Evolutionary conservation across 805 yeast species (phyloP).

Genomic region (Candida palmyrensis): DNA sequence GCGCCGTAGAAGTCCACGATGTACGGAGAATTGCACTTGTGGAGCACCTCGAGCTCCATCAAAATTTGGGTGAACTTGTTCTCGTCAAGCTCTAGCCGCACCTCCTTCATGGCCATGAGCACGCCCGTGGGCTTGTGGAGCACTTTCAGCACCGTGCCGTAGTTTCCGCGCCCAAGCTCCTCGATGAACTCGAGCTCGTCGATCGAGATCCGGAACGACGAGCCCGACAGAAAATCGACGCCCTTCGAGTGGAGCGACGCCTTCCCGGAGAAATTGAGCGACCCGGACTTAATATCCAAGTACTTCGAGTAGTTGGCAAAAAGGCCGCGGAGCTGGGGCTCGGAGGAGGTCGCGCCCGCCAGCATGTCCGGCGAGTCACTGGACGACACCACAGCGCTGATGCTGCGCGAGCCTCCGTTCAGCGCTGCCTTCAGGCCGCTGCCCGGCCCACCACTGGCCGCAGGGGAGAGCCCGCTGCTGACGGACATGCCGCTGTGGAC

Average conservation of each 20-base stretch:
- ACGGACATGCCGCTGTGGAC: neutral
- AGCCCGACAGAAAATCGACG: conserved; percentile 83
- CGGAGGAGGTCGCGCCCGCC: conserved; percentile 7
- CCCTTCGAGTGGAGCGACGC: conserved; percentile 90
- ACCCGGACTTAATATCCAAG: conserved; percentile 88
- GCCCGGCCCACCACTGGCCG: conserved; percentile 1
- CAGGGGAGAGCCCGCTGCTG: conserved; percentile 2
- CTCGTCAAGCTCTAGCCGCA: conserved; percentile 87
- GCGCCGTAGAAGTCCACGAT: conserved; percentile 98
- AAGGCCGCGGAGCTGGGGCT: conserved; percentile 47
- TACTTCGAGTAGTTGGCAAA: conserved; percentile 85
- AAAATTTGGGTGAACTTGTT: conserved; percentile 89
- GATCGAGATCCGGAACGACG: conserved; percentile 77
- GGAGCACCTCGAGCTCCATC: conserved; percentile 93
- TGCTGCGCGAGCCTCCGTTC: no score
- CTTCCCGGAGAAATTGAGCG: conserved; percentile 88
- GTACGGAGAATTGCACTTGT: conserved; percentile 83
- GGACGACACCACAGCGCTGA: no score
- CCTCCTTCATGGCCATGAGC: conserved; percentile 96
- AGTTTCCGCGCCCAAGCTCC: conserved; percentile 93
- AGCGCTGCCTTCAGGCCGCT: conserved; percentile 2
- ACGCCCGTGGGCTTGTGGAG: conserved; percentile 89
- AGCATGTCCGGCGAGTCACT: conserved; percentile 6
- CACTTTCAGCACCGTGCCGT: conserved; percentile 93
- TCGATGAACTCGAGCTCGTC: conserved; percentile 80